phyloP scores from a whole-genome alignment of 2,329 filamentous ascomycete genomes.

The Epichloe bromicola region DNA sequence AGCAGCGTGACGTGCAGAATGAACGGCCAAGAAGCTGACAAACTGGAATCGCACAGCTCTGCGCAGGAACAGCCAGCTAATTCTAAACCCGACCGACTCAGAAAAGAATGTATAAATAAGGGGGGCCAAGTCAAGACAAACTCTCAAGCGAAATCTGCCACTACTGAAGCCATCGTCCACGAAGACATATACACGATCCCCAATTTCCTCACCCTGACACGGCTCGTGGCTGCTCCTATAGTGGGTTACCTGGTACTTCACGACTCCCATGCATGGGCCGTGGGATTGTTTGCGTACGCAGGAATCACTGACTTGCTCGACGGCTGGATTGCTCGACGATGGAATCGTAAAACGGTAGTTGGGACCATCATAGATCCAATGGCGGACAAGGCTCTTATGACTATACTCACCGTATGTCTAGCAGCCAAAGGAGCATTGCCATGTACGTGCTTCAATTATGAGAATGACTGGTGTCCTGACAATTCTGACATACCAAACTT shows the following conservation, averaged over 20 bases:
- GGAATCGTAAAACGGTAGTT: slow-evolving; percentile 83
- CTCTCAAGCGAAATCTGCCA: neutral
- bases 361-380: slow-evolving; percentile 92
- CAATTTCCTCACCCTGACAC: slow-evolving; percentile 80
- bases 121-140: neutral
- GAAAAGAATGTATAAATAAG: neutral
- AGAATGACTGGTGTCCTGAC: neutral
- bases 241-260: slow-evolving; percentile 83
- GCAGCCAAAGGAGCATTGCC: slow-evolving; percentile 74
- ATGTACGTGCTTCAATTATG: slow-evolving; percentile 33
- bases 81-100: neutral
- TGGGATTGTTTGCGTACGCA: slow-evolving; percentile 83
- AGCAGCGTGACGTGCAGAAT: neutral
- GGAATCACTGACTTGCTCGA: slow-evolving; percentile 86
- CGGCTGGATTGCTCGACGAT: slow-evolving; percentile 82
- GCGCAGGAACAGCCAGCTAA: neutral
- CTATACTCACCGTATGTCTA: slow-evolving; percentile 72
- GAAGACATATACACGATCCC: slow-evolving; percentile 98
- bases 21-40: neutral
- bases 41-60: neutral
- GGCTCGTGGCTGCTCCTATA: slow-evolving; percentile 68
- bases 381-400: slow-evolving; percentile 96
- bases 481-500: neutral
- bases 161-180: slow-evolving; percentile 25
- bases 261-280: slow-evolving; percentile 63